phyloP scores from a whole-genome alignment of 768 basidiomycete species.

The Rhizopogon salebrosus region DNA sequence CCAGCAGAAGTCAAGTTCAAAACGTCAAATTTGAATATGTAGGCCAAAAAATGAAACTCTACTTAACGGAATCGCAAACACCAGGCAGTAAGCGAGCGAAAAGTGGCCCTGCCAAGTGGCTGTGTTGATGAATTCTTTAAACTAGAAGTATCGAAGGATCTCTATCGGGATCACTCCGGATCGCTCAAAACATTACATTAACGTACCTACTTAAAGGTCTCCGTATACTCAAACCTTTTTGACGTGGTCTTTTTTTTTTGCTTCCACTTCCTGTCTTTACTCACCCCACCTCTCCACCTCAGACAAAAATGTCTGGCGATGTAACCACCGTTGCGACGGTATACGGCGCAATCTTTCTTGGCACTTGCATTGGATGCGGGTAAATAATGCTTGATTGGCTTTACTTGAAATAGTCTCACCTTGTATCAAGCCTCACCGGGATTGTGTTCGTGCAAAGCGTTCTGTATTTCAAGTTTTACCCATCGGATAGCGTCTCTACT shows the following conservation, averaged over 20 bases:
- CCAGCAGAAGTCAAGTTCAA: too few species aligned
- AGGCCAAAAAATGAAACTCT: too few species aligned
- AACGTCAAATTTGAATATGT: too few species aligned
- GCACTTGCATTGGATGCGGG: constrained; percentile 26
- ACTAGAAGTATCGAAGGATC: not conserved
- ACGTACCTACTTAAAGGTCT: constrained; percentile 24
- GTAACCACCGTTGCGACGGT: constrained; percentile 25
- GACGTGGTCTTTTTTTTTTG: constrained; percentile 8
- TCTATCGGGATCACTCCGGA: not conserved
- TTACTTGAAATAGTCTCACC: not conserved
- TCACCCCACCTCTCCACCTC: not conserved
- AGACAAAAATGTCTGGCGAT: constrained; percentile 21
- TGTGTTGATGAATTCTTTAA: not conserved
- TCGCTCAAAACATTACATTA: constrained; percentile 21
- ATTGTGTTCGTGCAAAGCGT: constrained; percentile 27
- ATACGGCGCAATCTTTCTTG: constrained; percentile 27
- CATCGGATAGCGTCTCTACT: constrained; percentile 19
- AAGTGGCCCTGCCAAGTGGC: not conserved
- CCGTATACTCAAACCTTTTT: not conserved
- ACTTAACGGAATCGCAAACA: too few species aligned
- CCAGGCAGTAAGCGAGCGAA: not conserved
- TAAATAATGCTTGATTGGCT: constrained; percentile 4
- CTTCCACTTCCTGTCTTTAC: constrained; percentile 28
- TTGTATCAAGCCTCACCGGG: constrained; percentile 20
- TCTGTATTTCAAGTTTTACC: constrained; percentile 27